Base-by-base conservation (phyloP, 331 rosid species). In the Ulmus americana region DNA sequence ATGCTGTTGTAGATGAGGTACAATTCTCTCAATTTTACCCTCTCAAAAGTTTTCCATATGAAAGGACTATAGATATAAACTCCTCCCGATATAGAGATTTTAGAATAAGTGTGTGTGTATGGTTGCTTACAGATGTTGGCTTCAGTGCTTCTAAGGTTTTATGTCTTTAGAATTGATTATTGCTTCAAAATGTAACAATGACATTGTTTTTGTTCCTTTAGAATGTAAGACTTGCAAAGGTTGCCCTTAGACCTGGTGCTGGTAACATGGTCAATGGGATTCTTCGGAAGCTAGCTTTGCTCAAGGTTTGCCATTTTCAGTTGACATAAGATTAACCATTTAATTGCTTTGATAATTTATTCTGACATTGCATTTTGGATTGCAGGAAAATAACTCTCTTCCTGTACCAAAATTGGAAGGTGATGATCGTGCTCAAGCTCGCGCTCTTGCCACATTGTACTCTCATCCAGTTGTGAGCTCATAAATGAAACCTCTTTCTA, bases 1-100 rank as follows among this genome's bases (percentile, higher is more conserved):
- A 90, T 79, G 95, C 92, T 65, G 97, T 87, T 63, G 90, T 90
- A 8, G 90, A 90, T 67, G 97, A 90, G 97, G 97, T 90, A 78
- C 45, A 8, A 52, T 61, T 54, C 48, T 52, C 39, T 64, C 63
- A 35, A 7, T 56, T 20, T 47, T 22, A 49, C 15, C 14, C 16
- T 44, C 55, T 39, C 52, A 7, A 16, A n/a, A n/a, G 10, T 15
- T 12, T 60, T 14, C 8, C 8, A 8, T 35, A 8, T 8, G 10
- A 4, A 22, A 35, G 3, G 10, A 22, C 0, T 55, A 18, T 20
- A 16, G 9, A 10, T 55, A 15, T 35, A 20, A 53, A 53, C 7
- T 13, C 4, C 63, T 35, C 5, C 38, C 2, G 35, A 28, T 28
- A 13, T 39, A 39, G 46, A 39, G 10, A 39, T n/a, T 58, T 40